Evolutionary conservation across 352 stramenopile species (phyloP), one percentile per base, ranked within the genome.

Genomic region (Phytophthora fragariae): DNA sequence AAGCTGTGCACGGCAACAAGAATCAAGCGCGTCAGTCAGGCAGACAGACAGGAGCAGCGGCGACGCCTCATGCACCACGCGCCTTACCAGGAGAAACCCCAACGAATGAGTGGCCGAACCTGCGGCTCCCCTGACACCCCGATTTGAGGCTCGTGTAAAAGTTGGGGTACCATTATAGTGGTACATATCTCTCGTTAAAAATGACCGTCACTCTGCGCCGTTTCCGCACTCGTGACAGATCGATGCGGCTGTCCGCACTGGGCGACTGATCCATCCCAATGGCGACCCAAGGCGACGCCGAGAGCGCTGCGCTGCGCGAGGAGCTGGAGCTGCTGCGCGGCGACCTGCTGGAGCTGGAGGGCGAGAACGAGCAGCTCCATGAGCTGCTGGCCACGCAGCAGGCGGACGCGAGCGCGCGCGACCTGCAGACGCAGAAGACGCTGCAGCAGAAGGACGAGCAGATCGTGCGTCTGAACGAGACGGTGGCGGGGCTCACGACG

Each of bases 311-410:
- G 41, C 69, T 88, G 37, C 84, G 83, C 17, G 74, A 95, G 61
- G 88, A 93, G 70, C 68, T 93, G 60, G 84, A 83, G 70, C 76
- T 91, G 11, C 65, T 92, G 24, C 73, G 75, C 5, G 78, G 84
- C 47, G 86, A 95, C 60, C 60, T 92, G 15, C 72, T 89, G 24
- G 85, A 92, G 73, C 50, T 93, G 10, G 80, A 86, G 72, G 58
- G 73, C 57, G 85, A 95, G 67, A 89, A 83, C 57, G 84, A 92
- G 52, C 72, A 86, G 72, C 76, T 93, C n/a, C 81, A 91, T 63
- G 86, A 94, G 14, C 73, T 85, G 46, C 60, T 91, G 49, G 75
- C 74, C 9, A 47, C 59, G 1, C 57, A 89, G 29, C 76, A 89
- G 56, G 72, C 68, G 21, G 75, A 84, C 57, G 39, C 64, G 53